Percentiles rank a stretch among this genome's conserved stretches.
phyloP scores from a whole-genome alignment of 1,284 basidiomycete genomes.

The Apiotrichum akiyoshidainum region DNA sequence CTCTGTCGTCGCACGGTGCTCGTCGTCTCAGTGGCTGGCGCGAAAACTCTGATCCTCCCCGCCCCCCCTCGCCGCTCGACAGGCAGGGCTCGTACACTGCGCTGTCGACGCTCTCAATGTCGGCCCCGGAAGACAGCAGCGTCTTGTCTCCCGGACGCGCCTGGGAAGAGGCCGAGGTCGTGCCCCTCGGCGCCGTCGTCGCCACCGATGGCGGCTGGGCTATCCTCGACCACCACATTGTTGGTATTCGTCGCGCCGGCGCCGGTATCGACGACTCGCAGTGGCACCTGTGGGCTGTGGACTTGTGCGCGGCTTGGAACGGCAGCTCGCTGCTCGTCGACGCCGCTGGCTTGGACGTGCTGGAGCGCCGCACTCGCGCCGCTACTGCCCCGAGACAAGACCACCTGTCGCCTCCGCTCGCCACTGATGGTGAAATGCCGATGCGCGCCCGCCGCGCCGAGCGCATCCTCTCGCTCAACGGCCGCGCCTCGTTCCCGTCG shows the following conservation, averaged over 20 bases:
- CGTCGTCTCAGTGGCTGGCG: slow-evolving; percentile 30
- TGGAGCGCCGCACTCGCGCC: slow-evolving; percentile 15
- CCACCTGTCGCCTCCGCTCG: neutral
- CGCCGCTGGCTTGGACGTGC: slow-evolving; percentile 17
- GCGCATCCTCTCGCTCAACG: slow-evolving; percentile 37
- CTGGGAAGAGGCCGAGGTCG: slow-evolving; percentile 29
- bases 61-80: slow-evolving; percentile 15
- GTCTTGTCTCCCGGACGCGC: slow-evolving; percentile 5
- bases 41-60: slow-evolving; percentile 7
- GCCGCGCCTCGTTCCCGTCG: slow-evolving; percentile 36
- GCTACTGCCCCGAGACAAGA: neutral
- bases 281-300: slow-evolving; percentile 40
- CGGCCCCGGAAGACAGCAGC: slow-evolving; percentile 9
- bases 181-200: slow-evolving; percentile 32
- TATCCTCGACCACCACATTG: slow-evolving; percentile 22
- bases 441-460: slow-evolving; percentile 35
- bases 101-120: slow-evolving; percentile 11
- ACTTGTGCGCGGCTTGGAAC: slow-evolving; percentile 36
- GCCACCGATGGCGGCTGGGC: slow-evolving; percentile 27
- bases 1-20: slow-evolving; percentile 38
- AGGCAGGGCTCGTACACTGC: slow-evolving; percentile 11
- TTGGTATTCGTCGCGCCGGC: slow-evolving; percentile 30
- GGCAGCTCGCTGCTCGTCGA: slow-evolving; percentile 32
- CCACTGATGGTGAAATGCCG: slow-evolving; percentile 19
- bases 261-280: slow-evolving; percentile 40